A percentile compares a stretch with the other conserved stretches of the same genome.
Evolutionary conservation across 768 basidiomycete species (phyloP).

Genomic region (Podaxis sp.): DNA sequence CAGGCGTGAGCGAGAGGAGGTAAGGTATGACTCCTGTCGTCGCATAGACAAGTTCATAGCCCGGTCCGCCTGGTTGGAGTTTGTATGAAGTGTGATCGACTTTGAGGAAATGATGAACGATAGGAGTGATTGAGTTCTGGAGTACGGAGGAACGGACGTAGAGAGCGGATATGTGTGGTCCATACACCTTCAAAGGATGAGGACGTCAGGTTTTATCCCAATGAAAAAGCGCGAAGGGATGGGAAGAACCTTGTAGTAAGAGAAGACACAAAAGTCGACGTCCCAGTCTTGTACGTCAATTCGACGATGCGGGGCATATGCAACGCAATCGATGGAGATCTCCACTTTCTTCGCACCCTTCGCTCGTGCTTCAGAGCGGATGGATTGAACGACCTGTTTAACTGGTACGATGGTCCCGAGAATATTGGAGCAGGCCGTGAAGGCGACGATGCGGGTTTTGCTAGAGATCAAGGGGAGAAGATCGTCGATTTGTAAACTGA

Average conservation of each 20-base stretch:
- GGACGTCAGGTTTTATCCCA: background rate
- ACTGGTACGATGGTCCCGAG: constrained; percentile 68
- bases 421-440: constrained; percentile 76
- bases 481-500: constrained; percentile 51
- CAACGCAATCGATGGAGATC: constrained; percentile 74
- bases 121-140: constrained; percentile 49
- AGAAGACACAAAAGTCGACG: constrained; percentile 69
- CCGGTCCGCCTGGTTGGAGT: constrained; percentile 72
- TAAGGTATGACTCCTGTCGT: constrained; percentile 62
- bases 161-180: constrained; percentile 66
- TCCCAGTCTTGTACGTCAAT: constrained; percentile 80
- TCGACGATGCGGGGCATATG: constrained; percentile 71
- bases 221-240: background rate
- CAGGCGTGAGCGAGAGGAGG: constrained; percentile 57
- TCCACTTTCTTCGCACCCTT: constrained; percentile 62
- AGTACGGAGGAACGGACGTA: constrained; percentile 56
- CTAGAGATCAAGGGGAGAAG: constrained; percentile 61
- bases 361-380: constrained; percentile 49
- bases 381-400: constrained; percentile 50
- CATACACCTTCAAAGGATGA: constrained; percentile 56
- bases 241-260: constrained; percentile 67
- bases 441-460: constrained; percentile 71
- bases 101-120: constrained; percentile 72
- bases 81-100: constrained; percentile 51
- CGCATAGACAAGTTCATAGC: constrained; percentile 69